Evolutionary conservation across 1,284 basidiomycete species (phyloP).

Genomic region (Phaffia rhodozyma): DNA sequence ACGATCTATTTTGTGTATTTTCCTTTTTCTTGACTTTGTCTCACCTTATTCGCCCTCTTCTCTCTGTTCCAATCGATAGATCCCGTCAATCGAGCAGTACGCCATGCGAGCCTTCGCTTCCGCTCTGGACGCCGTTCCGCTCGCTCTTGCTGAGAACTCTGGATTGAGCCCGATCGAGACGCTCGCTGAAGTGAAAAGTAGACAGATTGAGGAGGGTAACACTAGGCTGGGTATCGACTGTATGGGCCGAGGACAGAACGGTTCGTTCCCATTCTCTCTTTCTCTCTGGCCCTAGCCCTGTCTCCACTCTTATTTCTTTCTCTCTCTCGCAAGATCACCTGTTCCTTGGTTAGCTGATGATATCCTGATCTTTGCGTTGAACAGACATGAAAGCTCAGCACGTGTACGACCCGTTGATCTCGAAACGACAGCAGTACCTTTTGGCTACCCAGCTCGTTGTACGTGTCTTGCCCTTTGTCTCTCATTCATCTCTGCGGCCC

Average conservation of each 20-base stretch:
- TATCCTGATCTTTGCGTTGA: background rate
- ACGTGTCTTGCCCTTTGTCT: background rate
- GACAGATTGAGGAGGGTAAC: slow-evolving; percentile 80
- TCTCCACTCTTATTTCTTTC: background rate
- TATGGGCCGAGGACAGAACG: slow-evolving; percentile 68
- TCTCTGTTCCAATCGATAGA: slow-evolving; percentile 39
- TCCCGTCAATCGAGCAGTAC: slow-evolving; percentile 95
- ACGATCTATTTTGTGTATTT: slow-evolving; percentile 8
- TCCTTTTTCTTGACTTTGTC: background rate
- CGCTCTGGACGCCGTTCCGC: slow-evolving; percentile 82
- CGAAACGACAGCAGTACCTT: slow-evolving; percentile 92
- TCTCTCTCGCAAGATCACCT: background rate
- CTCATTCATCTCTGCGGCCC: background rate
- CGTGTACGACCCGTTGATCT: slow-evolving; percentile 93
- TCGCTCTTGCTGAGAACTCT: slow-evolving; percentile 95
- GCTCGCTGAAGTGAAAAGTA: slow-evolving; percentile 82
- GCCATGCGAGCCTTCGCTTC: slow-evolving; percentile 97
- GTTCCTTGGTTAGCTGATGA: background rate
- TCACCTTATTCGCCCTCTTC: background rate
- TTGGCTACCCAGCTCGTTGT: slow-evolving; percentile 80
- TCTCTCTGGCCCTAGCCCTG: background rate
- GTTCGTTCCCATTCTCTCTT: slow-evolving; percentile 39
- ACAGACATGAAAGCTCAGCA: slow-evolving; percentile 95
- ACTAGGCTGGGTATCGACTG: slow-evolving; percentile 89
- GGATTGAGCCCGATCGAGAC: slow-evolving; percentile 94